A percentile compares a stretch with the other conserved stretches of the same genome.
These are phyloP conservation scores for Jatropha podagrica DNA, from an alignment of 441 rosid genomes.

Conservation along the genomic window DNA sequence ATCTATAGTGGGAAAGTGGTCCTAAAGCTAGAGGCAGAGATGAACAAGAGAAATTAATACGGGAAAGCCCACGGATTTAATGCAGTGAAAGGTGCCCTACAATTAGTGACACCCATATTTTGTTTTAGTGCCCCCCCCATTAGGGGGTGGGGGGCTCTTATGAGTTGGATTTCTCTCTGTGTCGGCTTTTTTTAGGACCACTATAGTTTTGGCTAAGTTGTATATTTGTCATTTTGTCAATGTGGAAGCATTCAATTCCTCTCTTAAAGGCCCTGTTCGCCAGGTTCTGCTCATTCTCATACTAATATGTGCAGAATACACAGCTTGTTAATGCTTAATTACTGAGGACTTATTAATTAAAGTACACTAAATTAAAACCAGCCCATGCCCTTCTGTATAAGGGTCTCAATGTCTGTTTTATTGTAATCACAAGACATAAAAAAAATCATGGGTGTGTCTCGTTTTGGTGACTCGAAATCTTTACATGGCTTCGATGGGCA, in stretches of 20 bases:
- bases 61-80: constrained; percentile 32
- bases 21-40: constrained; percentile 2
- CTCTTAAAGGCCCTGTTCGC: neutral
- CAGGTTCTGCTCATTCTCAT: neutral
- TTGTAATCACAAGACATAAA: constrained; percentile 7
- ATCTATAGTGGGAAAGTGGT: constrained; percentile 20
- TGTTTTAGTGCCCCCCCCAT: constrained; percentile 10
- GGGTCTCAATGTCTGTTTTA: constrained; percentile 28
- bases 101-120: constrained; percentile 11
- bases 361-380: constrained; percentile 13
- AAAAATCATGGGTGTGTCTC: neutral
- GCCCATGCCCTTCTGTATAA: constrained; percentile 23
- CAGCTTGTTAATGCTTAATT: neutral
- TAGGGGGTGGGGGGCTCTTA: constrained; percentile 7
- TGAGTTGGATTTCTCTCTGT: constrained; percentile 13
- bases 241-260: neutral
- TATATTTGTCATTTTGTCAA: constrained; percentile 18
- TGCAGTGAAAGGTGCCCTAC: constrained; percentile 29
- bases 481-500: neutral
- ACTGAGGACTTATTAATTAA: constrained; percentile 10
- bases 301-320: too few relatives aligned
- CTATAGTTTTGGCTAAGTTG: constrained; percentile 16
- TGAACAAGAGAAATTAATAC: neutral
- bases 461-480: neutral
- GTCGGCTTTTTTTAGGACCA: constrained; percentile 27